Conservation (phyloP, 371 early-diverging fungal species). For the Rhizopus sp. region DNA sequence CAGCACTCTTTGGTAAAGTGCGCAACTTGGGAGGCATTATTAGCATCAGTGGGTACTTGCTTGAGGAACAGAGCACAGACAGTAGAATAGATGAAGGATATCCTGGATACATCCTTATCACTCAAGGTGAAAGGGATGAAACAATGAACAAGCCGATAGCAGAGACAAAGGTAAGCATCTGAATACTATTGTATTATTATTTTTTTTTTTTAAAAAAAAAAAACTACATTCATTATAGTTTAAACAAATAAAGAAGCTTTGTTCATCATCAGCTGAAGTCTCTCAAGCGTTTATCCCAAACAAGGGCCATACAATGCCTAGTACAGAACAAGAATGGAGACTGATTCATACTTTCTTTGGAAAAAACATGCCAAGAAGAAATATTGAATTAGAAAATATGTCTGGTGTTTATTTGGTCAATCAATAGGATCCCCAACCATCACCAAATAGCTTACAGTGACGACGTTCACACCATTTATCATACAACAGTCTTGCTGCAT, state of each 20-base stretch:
- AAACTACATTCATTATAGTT: slow-evolving; percentile 20
- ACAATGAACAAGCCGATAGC: slow-evolving; percentile 34
- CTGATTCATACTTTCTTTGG: slow-evolving; percentile 58
- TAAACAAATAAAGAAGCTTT: slow-evolving; percentile 32
- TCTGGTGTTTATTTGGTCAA: slow-evolving; percentile 53
- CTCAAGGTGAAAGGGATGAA: slow-evolving; percentile 59
- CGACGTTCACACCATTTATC: slow-evolving; percentile 44
- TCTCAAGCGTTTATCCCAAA: slow-evolving; percentile 42
- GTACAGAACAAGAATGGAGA: slow-evolving; percentile 54
- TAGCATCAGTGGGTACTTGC: slow-evolving; percentile 58
- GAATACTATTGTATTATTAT: not conserved
- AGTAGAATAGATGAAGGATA: slow-evolving; percentile 31
- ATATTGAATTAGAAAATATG: slow-evolving; percentile 51
- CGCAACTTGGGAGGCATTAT: slow-evolving; percentile 52
- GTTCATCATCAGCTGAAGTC: slow-evolving; percentile 34
- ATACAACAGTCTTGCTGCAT: slow-evolving; percentile 53
- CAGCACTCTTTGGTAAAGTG: slow-evolving; percentile 52
- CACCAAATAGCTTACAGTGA: slow-evolving; percentile 33
- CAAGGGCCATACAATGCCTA: slow-evolving; percentile 58
- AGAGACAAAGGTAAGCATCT: slow-evolving; percentile 41
- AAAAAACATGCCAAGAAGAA: slow-evolving; percentile 47
- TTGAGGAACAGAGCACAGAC: slow-evolving; percentile 46
- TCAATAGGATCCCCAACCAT: slow-evolving; percentile 41
- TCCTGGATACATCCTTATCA: slow-evolving; percentile 50
- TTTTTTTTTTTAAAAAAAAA: not conserved